These are phyloP conservation scores for maize (Zea mays) DNA, from an alignment of 176 grass and related monocot genomes.

Conservation along the genomic window DNA sequence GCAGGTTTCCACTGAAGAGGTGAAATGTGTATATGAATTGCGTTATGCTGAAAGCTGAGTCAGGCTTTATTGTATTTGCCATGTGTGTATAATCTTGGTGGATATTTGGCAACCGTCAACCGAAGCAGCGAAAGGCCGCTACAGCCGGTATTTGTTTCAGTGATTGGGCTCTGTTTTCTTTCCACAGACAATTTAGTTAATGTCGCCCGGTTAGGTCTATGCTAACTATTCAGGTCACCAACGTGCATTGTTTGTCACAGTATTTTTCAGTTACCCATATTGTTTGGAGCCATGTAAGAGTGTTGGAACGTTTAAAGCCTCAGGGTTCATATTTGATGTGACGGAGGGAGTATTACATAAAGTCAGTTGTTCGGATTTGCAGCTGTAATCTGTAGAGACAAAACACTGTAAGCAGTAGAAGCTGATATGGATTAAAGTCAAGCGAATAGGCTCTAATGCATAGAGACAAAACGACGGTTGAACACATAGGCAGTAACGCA, in stretches of 20 bases:
- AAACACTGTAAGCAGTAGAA: too few relatives aligned
- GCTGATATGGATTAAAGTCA: too few relatives aligned
- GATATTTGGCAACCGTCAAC: constrained; percentile 21
- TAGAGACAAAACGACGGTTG: too few relatives aligned
- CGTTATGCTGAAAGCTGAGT: too few relatives aligned
- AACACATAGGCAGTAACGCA: too few relatives aligned
- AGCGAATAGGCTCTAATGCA: too few relatives aligned
- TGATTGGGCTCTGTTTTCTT: constrained; percentile 27
- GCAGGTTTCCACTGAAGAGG: too few relatives aligned
- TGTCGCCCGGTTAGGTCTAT: constrained; percentile 31
- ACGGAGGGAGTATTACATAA: too few relatives aligned
- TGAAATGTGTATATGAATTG: too few relatives aligned
- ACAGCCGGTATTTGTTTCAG: constrained; percentile 28
- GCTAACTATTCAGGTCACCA: constrained; percentile 2
- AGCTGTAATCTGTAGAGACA: too few relatives aligned
- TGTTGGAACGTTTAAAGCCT: constrained; percentile 17
- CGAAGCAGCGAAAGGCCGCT: constrained; percentile 32
- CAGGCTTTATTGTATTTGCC: constrained; percentile 38
- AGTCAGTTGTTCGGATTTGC: too few relatives aligned
- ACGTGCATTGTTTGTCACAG: constrained; percentile 37
- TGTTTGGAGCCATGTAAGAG: constrained; percentile 28
- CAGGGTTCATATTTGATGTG: constrained; percentile 1
- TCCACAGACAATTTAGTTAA: constrained; percentile 30
- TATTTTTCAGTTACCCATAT: constrained; percentile 41
- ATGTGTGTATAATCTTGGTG: constrained; percentile 52